Conservation (phyloP, 2,329 filamentous ascomycete species). For the Stromatinia cepivora region DNA sequence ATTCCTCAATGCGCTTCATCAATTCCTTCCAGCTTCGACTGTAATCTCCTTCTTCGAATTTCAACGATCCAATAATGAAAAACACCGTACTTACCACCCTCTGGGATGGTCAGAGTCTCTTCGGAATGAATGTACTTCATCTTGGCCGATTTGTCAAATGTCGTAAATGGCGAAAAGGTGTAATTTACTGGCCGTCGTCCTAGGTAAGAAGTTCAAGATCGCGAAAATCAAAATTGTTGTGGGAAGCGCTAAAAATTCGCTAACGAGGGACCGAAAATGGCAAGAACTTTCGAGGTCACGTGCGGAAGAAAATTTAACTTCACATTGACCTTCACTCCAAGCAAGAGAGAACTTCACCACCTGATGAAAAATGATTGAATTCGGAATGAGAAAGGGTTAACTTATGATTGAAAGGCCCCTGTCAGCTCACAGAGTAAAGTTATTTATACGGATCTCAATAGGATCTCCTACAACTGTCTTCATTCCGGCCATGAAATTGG, state of each 20-base stretch:
- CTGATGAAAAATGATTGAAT: background rate
- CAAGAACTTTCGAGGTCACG: constrained; percentile 16
- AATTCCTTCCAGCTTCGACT: constrained; percentile 19
- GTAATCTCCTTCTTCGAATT: background rate
- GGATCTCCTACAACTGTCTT: background rate
- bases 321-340: constrained; percentile 1
- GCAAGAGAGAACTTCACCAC: constrained; percentile 3
- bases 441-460: background rate
- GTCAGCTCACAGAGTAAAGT: background rate
- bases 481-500: background rate
- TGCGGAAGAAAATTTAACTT: background rate
- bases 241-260: constrained; percentile 21
- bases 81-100: constrained; percentile 75
- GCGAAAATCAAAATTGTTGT: constrained; percentile 26
- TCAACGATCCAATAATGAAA: background rate
- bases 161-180: constrained; percentile 26
- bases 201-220: constrained; percentile 16
- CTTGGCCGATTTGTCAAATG: constrained; percentile 55
- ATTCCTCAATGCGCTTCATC: constrained; percentile 13
- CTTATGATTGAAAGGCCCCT: background rate
- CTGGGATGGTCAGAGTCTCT: constrained; percentile 92
- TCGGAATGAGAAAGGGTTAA: background rate
- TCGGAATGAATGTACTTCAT: constrained; percentile 99
- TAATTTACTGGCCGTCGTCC: constrained; percentile 26
- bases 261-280: constrained; percentile 18